Base-by-base conservation (phyloP, 768 basidiomycete species). In the Rhizopogon roseolus region DNA sequence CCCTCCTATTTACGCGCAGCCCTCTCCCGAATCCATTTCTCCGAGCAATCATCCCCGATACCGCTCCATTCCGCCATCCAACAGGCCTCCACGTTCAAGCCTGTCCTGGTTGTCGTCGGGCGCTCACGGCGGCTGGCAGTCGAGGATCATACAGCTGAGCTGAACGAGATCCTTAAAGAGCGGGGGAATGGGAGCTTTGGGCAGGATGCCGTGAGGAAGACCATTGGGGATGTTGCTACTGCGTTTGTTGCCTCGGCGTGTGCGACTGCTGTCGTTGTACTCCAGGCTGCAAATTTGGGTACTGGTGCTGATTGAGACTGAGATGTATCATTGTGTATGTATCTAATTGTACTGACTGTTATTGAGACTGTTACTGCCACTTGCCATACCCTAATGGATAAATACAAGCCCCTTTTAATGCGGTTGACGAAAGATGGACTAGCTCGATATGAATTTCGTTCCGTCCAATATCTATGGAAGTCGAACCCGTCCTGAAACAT, bases 191-290 rank as follows among this genome's bases (percentile, higher is more conserved):
- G 25, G 9, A 48, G 32, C 2, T 28, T 13, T 6, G 54, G 45
- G 17, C 22, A 40, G 1, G 66, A 70, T 13, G 42, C 60, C 51
- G 81, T 93, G 55, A 76, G 78, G 65, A 87, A 88, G 72, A 93
- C 93, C 19, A 76, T 96, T 25, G 95, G 95, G 3, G 90, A 95
- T 65, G 85, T 90, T 16, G 90, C 84, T 2, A 81, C 86, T 39
- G 85, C 85, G 42, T 81, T 95, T 65, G 81, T 93, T 11, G 73
- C 85, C 3, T 75, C 82, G 6, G 81, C 80, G 1, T 73, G 75
- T 49, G 79, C 79, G 36, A 73, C 76, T 41, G 87, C 82, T 17
- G 61, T 90, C 39, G 71, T 90, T 36, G 87, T 92, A 1, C 63
- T 92, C 34, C 90, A 91, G 71, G 81, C 84, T 43, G 71, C 75